These are phyloP conservation scores for Staphylotrichum tortipilum DNA, from an alignment of 495 filamentous ascomycete species.

Conservation along the genomic window DNA sequence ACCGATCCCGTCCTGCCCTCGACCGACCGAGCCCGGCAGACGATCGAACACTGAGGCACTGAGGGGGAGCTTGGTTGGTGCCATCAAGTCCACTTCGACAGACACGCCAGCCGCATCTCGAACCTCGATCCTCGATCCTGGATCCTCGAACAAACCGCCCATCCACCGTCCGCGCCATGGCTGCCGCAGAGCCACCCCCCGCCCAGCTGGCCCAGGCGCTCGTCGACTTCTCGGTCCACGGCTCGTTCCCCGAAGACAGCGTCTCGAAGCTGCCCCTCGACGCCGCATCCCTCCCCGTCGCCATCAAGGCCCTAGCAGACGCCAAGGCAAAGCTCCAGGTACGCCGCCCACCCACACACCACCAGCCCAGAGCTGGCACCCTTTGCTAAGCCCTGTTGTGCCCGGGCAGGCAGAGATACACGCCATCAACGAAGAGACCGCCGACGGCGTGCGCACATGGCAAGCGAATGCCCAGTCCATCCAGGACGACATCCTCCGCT, in stretches of 20 bases:
- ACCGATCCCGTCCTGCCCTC: no score
- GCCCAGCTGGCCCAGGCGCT: conserved; percentile 53
- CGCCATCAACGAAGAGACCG: conserved; percentile 59
- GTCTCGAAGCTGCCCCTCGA: conserved; percentile 56
- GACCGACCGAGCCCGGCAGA: no score
- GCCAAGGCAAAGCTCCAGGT: conserved; percentile 67
- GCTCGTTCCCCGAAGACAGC: conserved; percentile 66
- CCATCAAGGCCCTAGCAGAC: conserved; percentile 54
- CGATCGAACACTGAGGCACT: no score
- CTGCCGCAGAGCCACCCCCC: neutral
- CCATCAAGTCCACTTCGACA: no score
- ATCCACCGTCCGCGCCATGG: conserved; percentile 16
- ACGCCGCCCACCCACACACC: conserved; percentile 17
- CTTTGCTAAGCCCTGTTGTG: conserved; percentile 6
- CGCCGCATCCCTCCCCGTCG: conserved; percentile 47
- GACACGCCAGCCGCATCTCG: neutral
- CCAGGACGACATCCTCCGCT: conserved; percentile 70
- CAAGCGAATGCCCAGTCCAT: conserved; percentile 72
- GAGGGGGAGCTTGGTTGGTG: no score
- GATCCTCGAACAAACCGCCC: neutral
- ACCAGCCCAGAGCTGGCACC: neutral
- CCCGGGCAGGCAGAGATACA: conserved; percentile 63
- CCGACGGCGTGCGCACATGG: conserved; percentile 75
- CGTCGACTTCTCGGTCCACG: conserved; percentile 61
- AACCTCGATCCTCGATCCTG: no score